These are phyloP conservation scores for Sporothrix pallida DNA, from an alignment of 2,329 filamentous ascomycete species.

Conservation along the genomic window DNA sequence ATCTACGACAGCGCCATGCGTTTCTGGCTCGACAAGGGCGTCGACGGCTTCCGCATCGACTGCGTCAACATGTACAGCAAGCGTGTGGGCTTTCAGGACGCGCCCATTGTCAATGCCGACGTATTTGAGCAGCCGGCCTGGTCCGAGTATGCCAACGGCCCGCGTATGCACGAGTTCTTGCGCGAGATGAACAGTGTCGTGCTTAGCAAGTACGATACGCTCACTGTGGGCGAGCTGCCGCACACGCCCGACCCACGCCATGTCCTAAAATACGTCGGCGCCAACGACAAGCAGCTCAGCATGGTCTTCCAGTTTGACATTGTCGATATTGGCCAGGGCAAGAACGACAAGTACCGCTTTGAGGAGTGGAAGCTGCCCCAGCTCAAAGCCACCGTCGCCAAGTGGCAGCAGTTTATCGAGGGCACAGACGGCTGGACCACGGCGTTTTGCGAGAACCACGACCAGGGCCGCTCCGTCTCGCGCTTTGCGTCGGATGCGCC, in stretches of 20 bases:
- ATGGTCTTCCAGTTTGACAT: slow-evolving; percentile 75
- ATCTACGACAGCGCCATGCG: slow-evolving; percentile 74
- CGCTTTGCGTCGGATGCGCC: slow-evolving; percentile 56
- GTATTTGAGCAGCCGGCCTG: slow-evolving; percentile 59
- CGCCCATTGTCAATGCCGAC: slow-evolving; percentile 51
- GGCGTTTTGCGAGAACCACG: slow-evolving; percentile 68
- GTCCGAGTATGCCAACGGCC: slow-evolving; percentile 69
- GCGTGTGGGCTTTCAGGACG: slow-evolving; percentile 60
- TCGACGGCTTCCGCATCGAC: slow-evolving; percentile 76
- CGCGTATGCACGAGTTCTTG: slow-evolving; percentile 71
- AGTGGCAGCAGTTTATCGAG: slow-evolving; percentile 59
- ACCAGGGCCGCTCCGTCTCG: slow-evolving; percentile 62
- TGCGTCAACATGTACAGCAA: slow-evolving; percentile 77
- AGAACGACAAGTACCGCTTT: slow-evolving; percentile 57
- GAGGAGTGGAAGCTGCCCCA: slow-evolving; percentile 55
- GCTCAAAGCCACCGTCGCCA: slow-evolving; percentile 50
- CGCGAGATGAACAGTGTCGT: slow-evolving; percentile 67
- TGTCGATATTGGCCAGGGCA: slow-evolving; percentile 64
- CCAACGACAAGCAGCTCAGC: slow-evolving; percentile 63
- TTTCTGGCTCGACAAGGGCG: slow-evolving; percentile 79
- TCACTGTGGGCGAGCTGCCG: slow-evolving; percentile 74
- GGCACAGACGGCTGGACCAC: slow-evolving; percentile 64
- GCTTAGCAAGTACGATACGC: slow-evolving; percentile 65
- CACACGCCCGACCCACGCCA: slow-evolving; percentile 62
- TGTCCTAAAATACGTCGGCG: slow-evolving; percentile 65